phyloP scores from a whole-genome alignment of 2,329 filamentous ascomycete species.

The Arthroderma sp. region DNA sequence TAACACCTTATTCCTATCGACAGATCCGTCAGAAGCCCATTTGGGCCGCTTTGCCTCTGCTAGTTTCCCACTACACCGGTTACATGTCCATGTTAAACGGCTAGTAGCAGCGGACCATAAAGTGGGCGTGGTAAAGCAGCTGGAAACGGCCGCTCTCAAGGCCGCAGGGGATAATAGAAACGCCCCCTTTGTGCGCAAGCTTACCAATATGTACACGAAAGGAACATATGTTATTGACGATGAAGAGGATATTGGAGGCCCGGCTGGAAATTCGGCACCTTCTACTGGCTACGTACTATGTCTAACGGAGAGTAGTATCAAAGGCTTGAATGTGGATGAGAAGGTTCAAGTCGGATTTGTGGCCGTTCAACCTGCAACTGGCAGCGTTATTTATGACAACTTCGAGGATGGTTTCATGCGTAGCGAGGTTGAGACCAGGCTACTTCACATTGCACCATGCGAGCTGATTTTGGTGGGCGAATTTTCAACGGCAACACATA shows the following conservation, averaged over 20 bases:
- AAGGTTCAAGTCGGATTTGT: constrained; percentile 84
- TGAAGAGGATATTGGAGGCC: constrained; percentile 59
- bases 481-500: constrained; percentile 80
- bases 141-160: constrained; percentile 91
- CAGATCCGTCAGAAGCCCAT: constrained; percentile 79
- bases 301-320: constrained; percentile 71
- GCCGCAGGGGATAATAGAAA: constrained; percentile 91
- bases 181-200: constrained; percentile 76
- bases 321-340: constrained; percentile 74
- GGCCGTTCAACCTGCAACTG: constrained; percentile 88
- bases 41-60: constrained; percentile 85
- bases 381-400: constrained; percentile 87
- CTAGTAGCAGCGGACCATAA: constrained; percentile 88
- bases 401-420: constrained; percentile 98
- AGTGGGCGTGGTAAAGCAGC: constrained; percentile 84
- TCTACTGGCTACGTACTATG: constrained; percentile 82
- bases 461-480: constrained; percentile 90
- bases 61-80: constrained; percentile 81
- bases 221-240: constrained; percentile 87
- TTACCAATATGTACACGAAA: constrained; percentile 96
- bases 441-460: constrained; percentile 89
- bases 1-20: background rate
- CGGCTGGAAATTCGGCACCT: constrained; percentile 41
- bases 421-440: constrained; percentile 85
- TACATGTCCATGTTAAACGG: constrained; percentile 88